Evolutionary conservation across 2,329 filamentous ascomycete genomes (phyloP).

Genomic region (Thielaviopsis euricoi): DNA sequence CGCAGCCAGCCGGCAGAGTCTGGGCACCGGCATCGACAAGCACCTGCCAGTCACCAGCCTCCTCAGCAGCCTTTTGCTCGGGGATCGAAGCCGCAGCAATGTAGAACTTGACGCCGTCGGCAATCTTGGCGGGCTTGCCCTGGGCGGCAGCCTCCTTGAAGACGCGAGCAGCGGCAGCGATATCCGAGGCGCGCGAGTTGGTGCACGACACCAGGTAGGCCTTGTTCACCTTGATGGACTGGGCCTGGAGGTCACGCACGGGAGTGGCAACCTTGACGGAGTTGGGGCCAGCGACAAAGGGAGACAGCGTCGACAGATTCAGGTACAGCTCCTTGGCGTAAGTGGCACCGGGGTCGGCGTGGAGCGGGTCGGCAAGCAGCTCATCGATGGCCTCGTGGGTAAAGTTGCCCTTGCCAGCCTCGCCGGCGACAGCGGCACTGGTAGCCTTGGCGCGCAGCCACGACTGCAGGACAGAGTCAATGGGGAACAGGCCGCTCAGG

Average conservation of each 20-base stretch:
- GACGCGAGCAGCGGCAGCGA: slow-evolving; percentile 67
- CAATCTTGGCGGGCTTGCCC: slow-evolving; percentile 51
- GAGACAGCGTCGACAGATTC: slow-evolving; percentile 67
- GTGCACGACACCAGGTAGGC: slow-evolving; percentile 80
- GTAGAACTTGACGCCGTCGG: slow-evolving; percentile 66
- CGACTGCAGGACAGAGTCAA: slow-evolving; percentile 51
- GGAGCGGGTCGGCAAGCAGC: slow-evolving; percentile 47
- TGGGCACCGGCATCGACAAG: slow-evolving; percentile 67
- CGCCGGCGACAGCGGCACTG: slow-evolving; percentile 42
- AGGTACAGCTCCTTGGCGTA: slow-evolving; percentile 77
- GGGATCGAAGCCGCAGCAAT: slow-evolving; percentile 69
- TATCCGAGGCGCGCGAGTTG: slow-evolving; percentile 66
- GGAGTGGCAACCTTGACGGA: slow-evolving; percentile 78
- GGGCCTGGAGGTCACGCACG: slow-evolving; percentile 50
- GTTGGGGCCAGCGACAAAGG: slow-evolving; percentile 76
- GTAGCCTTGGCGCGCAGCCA: slow-evolving; percentile 72
- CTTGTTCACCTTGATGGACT: slow-evolving; percentile 65
- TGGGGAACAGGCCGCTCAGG: slow-evolving; percentile 49
- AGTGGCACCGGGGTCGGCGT: slow-evolving; percentile 56
- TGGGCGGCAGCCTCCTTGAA: slow-evolving; percentile 61
- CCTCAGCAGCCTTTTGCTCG: slow-evolving; percentile 65
- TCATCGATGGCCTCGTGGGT: slow-evolving; percentile 58
- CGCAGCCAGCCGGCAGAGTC: slow-evolving; percentile 57
- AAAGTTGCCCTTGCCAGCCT: slow-evolving; percentile 37
- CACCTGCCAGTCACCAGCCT: slow-evolving; percentile 69